These are phyloP conservation scores for Picea sitchensis DNA, from an alignment of 75 land plant genomes.

Conservation along the genomic window DNA sequence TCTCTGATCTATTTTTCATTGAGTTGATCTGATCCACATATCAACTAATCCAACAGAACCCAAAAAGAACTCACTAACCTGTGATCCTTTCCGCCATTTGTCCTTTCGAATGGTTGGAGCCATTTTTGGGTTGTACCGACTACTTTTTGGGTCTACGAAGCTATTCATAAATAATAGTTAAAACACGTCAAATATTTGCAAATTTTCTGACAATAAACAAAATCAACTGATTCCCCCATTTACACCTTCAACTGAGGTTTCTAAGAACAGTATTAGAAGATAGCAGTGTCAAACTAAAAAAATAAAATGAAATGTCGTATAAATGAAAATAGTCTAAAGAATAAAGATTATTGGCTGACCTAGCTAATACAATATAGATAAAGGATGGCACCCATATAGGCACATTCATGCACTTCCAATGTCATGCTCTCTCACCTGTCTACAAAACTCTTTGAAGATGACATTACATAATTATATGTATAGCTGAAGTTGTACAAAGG, in stretches of 20 bases:
- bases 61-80: slow-evolving; percentile 36
- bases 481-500: slow-evolving; percentile 96
- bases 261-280: neutral
- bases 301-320: neutral
- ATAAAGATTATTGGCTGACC: neutral
- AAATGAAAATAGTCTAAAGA: slow-evolving; percentile 1
- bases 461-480: slow-evolving; percentile 80
- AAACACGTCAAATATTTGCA: neutral
- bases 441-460: slow-evolving; percentile 87
- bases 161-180: slow-evolving; percentile 22
- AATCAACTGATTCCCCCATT: neutral
- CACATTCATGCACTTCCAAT: neutral
- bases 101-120: slow-evolving; percentile 55
- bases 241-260: neutral
- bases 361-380: neutral
- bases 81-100: slow-evolving; percentile 97
- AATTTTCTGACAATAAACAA: neutral
- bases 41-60: neutral
- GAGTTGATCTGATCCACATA: neutral
- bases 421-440: slow-evolving; percentile 65
- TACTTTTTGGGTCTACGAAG: slow-evolving; percentile 65
- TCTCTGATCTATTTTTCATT: neutral
- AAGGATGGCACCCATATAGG: neutral
- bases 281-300: neutral
- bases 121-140: slow-evolving; percentile 82